phyloP scores from a whole-genome alignment of 495 filamentous ascomycete genomes.

The Talaromyces borbonicus region DNA sequence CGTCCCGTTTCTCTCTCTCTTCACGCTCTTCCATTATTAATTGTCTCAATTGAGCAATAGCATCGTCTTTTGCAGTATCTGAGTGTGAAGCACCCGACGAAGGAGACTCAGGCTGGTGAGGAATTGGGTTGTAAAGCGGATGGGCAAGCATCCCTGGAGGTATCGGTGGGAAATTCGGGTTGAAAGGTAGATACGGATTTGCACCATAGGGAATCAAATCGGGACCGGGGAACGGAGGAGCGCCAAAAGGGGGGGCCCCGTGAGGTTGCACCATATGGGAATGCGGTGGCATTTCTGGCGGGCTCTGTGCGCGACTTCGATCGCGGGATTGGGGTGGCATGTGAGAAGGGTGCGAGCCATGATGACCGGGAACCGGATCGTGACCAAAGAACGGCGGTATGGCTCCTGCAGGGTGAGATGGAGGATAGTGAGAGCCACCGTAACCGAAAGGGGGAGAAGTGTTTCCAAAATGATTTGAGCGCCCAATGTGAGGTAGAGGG shows the following conservation, averaged over 20 bases:
- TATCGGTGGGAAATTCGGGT: conserved; percentile 28
- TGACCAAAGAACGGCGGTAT: conserved; percentile 30
- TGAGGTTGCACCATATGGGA: conserved; percentile 22
- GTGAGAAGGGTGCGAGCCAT: conserved; percentile 13
- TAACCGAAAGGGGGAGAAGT: conserved; percentile 24
- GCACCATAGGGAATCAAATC: conserved; percentile 42
- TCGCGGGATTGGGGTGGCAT: conserved; percentile 18
- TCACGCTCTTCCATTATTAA: conserved; percentile 38
- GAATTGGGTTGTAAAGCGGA: conserved; percentile 26
- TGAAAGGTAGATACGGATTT: conserved; percentile 32
- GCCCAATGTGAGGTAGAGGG: conserved; percentile 26
- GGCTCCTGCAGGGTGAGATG: conserved; percentile 19
- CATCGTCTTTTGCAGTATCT: conserved; percentile 35
- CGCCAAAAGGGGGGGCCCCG: conserved; percentile 25
- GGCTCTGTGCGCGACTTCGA: conserved; percentile 22
- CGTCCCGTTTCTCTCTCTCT: conserved; percentile 33
- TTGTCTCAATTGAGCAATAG: conserved; percentile 42
- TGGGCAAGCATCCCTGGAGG: conserved; percentile 29
- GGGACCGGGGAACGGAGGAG: conserved; percentile 25
- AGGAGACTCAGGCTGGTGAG: conserved; percentile 26
- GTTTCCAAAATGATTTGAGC: conserved; percentile 26
- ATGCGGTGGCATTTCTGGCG: conserved; percentile 18
- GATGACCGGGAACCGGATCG: conserved; percentile 18
- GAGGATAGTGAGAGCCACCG: conserved; percentile 23
- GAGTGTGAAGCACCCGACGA: conserved; percentile 25